Conservation (phyloP, 2,329 filamentous ascomycete genomes). For the Colletotrichum chrysophilum region DNA sequence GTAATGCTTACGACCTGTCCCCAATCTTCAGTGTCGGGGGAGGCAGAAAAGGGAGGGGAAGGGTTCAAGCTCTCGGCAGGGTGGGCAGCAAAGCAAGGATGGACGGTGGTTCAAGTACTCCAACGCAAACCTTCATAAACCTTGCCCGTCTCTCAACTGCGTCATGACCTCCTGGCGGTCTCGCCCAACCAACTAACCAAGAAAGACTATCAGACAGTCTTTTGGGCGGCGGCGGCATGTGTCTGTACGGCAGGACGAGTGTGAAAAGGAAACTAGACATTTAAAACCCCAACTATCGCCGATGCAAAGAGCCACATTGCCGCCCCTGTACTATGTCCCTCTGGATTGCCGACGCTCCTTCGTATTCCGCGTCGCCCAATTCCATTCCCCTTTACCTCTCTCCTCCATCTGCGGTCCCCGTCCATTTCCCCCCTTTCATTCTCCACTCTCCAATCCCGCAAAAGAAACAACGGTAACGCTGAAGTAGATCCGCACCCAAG, state of each 20-base stretch:
- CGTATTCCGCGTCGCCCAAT: not conserved
- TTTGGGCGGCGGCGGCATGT: not conserved
- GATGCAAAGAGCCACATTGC: not conserved
- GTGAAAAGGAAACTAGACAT: not conserved
- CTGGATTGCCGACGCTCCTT: slow-evolving; percentile 11
- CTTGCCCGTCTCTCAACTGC: not conserved
- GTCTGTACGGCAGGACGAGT: not conserved
- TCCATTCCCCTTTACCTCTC: not conserved
- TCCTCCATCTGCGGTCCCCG: not conserved
- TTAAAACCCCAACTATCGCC: slow-evolving; percentile 5
- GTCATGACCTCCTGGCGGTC: not conserved
- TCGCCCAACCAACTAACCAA: not conserved
- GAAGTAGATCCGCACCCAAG: not conserved
- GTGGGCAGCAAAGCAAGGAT: not conserved
- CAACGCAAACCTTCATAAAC: not conserved
- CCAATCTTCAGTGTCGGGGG: not conserved
- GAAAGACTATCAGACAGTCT: not conserved
- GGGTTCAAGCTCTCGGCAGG: not conserved
- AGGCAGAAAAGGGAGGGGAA: not conserved
- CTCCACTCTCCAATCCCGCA: not conserved
- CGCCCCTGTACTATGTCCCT: not conserved
- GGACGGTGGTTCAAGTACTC: not conserved
- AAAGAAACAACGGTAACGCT: not conserved
- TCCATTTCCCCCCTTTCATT: not conserved
- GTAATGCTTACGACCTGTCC: not conserved